Percentiles rank a stretch among this genome's conserved stretches.
phyloP scores from a whole-genome alignment of 1,284 basidiomycete species.

The Golubevia sp. region DNA sequence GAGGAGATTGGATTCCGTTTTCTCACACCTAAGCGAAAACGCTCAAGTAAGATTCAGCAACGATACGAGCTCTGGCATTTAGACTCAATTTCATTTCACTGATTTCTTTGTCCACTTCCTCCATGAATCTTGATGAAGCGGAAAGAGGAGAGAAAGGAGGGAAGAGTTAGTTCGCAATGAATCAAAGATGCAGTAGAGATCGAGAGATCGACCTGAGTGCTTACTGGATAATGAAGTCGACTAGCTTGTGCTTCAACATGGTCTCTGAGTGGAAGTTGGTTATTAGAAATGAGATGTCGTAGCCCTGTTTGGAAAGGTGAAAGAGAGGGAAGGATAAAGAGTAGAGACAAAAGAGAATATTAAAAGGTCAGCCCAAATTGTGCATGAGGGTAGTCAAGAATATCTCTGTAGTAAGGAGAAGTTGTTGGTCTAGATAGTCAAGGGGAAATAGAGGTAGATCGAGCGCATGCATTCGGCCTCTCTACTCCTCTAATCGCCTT shows the following conservation, averaged over 20 bases:
- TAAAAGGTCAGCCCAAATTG: neutral
- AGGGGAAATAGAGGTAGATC: no score
- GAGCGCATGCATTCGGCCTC: no score
- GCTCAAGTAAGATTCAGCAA: conserved; percentile 72
- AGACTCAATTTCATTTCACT: conserved; percentile 73
- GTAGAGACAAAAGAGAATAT: neutral
- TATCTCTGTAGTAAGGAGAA: no score
- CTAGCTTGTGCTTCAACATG: conserved; percentile 99
- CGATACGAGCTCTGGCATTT: conserved; percentile 94
- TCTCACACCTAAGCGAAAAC: conserved; percentile 25
- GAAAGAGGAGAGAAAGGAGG: neutral
- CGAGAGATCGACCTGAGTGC: conserved; percentile 4
- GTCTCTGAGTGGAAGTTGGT: conserved; percentile 95
- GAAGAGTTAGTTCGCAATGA: neutral
- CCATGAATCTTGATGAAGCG: conserved; percentile 82
- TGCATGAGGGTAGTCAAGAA: no score
- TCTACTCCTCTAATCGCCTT: no score
- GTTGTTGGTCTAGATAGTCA: no score
- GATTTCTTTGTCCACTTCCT: conserved; percentile 77
- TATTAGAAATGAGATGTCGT: conserved; percentile 98
- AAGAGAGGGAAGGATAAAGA: neutral
- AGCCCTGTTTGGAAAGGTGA: conserved; percentile 71
- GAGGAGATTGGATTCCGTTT: no score
- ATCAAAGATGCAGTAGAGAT: neutral
- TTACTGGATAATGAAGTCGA: conserved; percentile 98